Conservation (phyloP, 2,329 filamentous ascomycete species). For the Polychaeton citri region DNA sequence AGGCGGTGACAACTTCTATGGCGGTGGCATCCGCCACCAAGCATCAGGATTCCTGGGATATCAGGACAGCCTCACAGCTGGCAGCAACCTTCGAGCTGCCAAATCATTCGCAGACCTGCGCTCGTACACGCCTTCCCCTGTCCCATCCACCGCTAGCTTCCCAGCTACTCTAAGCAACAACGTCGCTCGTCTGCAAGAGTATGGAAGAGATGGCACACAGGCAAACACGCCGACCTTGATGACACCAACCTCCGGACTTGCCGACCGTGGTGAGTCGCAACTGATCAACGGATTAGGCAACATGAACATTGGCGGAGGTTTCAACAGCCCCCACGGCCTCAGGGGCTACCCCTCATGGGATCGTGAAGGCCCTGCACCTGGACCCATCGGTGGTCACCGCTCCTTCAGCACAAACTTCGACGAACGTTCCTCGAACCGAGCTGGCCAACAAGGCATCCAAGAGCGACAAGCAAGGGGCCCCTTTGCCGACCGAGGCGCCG, state of each 20-base stretch:
- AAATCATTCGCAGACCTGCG: constrained; percentile 95
- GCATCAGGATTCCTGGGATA: constrained; percentile 71
- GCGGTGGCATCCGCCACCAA: constrained; percentile 64
- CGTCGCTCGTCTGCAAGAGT: constrained; percentile 48
- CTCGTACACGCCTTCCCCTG: constrained; percentile 89
- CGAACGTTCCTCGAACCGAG: constrained; percentile 38
- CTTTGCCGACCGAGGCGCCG: constrained; percentile 45
- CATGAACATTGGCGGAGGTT: constrained; percentile 38
- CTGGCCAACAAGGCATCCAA: constrained; percentile 29
- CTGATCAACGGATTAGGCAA: constrained; percentile 51
- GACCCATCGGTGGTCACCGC: constrained; percentile 51
- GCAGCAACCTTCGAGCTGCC: constrained; percentile 72
- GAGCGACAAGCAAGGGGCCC: constrained; percentile 50
- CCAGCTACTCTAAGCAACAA: constrained; percentile 53
- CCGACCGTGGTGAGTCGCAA: constrained; percentile 23
- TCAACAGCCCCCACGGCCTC: constrained; percentile 44
- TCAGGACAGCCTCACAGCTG: constrained; percentile 59
- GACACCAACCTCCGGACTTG: constrained; percentile 38
- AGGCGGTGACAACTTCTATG: constrained; percentile 61
- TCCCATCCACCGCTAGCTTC: constrained; percentile 79
- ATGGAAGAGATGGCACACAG: constrained; percentile 41
- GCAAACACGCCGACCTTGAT: constrained; percentile 52
- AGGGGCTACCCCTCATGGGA: constrained; percentile 51
- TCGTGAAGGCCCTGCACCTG: constrained; percentile 37
- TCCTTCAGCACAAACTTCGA: constrained; percentile 48